Conservation (phyloP, 2,329 filamentous ascomycete genomes). For the Nothophaeocryptopus gaeumannii region DNA sequence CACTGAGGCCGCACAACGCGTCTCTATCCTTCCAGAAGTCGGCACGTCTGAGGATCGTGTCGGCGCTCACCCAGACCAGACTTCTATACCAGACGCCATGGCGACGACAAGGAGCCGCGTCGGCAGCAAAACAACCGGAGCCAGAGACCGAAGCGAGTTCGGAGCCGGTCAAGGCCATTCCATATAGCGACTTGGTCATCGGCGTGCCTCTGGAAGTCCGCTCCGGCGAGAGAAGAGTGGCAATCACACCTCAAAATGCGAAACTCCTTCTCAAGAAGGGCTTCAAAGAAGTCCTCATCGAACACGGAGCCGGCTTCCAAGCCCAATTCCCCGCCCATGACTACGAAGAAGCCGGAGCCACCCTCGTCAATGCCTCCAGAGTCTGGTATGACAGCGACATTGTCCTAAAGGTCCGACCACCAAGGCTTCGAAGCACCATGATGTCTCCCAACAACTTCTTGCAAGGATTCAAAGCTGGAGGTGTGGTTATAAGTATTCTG, state of each 20-base stretch:
- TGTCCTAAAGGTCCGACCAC: constrained; percentile 78
- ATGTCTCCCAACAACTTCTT: constrained; percentile 59
- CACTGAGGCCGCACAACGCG: constrained; percentile 25
- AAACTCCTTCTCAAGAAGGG: constrained; percentile 81
- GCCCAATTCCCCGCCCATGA: constrained; percentile 76
- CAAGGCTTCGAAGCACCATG: constrained; percentile 53
- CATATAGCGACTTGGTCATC: constrained; percentile 71
- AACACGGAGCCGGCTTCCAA: constrained; percentile 73
- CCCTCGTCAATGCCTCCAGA: constrained; percentile 64
- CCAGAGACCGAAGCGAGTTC: constrained; percentile 10
- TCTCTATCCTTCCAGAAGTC: constrained; percentile 8
- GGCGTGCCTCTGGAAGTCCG: constrained; percentile 79
- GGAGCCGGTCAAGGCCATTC: constrained; percentile 38
- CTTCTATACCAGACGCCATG: constrained; percentile 21
- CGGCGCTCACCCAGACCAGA: constrained; percentile 17
- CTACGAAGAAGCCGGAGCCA: constrained; percentile 75
- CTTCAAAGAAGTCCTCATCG: constrained; percentile 71
- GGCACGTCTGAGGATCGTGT: constrained; percentile 6
- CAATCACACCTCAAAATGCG: constrained; percentile 81
- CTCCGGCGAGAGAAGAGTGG: constrained; percentile 75
- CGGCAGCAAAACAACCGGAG: constrained; percentile 14
- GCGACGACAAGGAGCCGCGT: constrained; percentile 20
- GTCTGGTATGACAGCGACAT: constrained; percentile 76
- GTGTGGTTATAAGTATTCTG: constrained; percentile 77
- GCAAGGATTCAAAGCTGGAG: constrained; percentile 62